Conservation (phyloP, 2,329 filamentous ascomycete species). For the Colletotrichum zoysiae region DNA sequence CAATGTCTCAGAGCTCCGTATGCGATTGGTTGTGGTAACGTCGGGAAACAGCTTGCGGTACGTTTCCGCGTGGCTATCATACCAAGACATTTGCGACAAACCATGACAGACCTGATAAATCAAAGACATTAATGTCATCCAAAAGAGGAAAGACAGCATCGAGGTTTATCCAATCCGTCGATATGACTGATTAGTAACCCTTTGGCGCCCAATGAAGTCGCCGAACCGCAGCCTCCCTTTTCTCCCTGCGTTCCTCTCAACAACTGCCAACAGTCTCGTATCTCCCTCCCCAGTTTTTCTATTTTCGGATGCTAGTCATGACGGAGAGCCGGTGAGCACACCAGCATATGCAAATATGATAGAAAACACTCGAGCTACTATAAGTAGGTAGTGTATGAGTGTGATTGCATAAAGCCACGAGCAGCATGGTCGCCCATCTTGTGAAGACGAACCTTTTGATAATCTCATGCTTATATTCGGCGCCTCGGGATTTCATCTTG, state of each 20-base stretch:
- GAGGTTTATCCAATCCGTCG: constrained; percentile 16
- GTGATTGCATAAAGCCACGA: neutral
- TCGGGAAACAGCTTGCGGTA: constrained; percentile 33
- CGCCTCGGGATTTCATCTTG: neutral
- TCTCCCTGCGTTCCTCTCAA: constrained; percentile 40
- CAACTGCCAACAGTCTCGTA: constrained; percentile 33
- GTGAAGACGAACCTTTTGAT: no score
- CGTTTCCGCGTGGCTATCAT: constrained; percentile 20
- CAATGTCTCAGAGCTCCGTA: constrained; percentile 10
- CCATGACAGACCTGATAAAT: constrained; percentile 27
- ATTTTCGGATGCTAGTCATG: neutral
- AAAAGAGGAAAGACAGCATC: constrained; percentile 21
- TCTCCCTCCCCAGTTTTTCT: constrained; percentile 1
- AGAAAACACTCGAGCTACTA: neutral
- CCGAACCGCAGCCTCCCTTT: constrained; percentile 24
- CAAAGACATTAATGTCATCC: constrained; percentile 32
- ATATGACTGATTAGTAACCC: constrained; percentile 28
- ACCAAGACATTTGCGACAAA: constrained; percentile 25
- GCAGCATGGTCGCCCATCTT: no score
- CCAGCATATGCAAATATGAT: neutral
- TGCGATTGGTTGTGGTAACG: constrained; percentile 24
- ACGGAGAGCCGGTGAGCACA: neutral
- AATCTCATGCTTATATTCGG: neutral
- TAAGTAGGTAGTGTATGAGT: neutral
- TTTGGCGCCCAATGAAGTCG: constrained; percentile 8